phyloP scores from a whole-genome alignment of 768 basidiomycete genomes.

The Boletus reticuloceps region DNA sequence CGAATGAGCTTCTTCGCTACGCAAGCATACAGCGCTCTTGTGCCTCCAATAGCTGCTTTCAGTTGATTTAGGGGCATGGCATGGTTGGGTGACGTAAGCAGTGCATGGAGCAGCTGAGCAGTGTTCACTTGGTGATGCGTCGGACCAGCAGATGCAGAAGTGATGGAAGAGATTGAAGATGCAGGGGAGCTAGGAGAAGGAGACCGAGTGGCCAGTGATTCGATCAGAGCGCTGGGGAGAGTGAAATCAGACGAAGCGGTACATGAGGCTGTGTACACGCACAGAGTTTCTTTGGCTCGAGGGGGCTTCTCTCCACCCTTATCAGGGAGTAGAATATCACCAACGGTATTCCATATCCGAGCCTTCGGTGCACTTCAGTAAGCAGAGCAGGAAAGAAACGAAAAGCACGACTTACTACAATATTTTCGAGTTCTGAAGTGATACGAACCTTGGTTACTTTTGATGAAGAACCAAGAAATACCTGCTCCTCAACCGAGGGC shows the following conservation, averaged over 20 bases:
- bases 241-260: neutral
- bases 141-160: conserved; percentile 38
- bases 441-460: conserved; percentile 44
- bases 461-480: conserved; percentile 13
- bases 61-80: conserved; percentile 60
- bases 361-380: conserved; percentile 36
- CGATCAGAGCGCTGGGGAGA: conserved; percentile 51
- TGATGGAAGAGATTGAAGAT: conserved; percentile 51
- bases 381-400: neutral
- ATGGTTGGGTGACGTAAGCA: conserved; percentile 54
- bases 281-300: conserved; percentile 63
- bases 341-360: conserved; percentile 66
- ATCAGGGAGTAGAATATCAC: conserved; percentile 62
- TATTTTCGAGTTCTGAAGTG: conserved; percentile 63
- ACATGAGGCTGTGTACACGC: conserved; percentile 19
- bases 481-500: neutral
- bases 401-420: conserved; percentile 46
- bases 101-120: conserved; percentile 59
- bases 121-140: conserved; percentile 71
- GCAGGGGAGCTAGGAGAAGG: conserved; percentile 57
- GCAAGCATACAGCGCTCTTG: conserved; percentile 68
- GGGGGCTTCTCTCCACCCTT: conserved; percentile 43
- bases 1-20: conserved; percentile 79
- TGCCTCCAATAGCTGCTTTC: conserved; percentile 59
- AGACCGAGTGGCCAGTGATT: conserved; percentile 47